Evolutionary conservation across 352 stramenopile species (phyloP).

Genomic region (Globisporangium viniferum): DNA sequence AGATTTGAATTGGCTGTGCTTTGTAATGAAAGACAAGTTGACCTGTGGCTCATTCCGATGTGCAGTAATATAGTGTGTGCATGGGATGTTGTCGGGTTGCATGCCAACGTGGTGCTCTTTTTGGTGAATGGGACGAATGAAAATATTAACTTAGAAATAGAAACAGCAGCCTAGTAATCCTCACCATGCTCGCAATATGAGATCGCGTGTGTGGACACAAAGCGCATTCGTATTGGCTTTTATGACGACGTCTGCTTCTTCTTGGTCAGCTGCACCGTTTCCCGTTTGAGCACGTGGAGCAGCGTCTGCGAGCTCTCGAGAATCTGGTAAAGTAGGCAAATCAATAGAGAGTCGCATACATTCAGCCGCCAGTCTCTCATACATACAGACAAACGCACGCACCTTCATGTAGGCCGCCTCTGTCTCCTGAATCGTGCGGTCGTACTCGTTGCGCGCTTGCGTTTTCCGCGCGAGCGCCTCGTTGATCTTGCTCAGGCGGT

Average conservation of each 20-base stretch:
- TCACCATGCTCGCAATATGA: neutral
- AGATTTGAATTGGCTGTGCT: neutral
- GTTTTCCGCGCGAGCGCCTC: constrained; percentile 88
- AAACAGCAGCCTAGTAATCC: constrained; percentile 1
- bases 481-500: constrained; percentile 91
- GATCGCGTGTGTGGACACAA: neutral
- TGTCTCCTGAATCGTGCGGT: constrained; percentile 93
- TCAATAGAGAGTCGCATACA: neutral
- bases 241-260: constrained; percentile 91
- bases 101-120: neutral
- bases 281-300: constrained; percentile 93
- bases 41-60: neutral
- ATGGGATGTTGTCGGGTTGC: neutral
- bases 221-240: neutral
- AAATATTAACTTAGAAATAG: constrained; percentile 9
- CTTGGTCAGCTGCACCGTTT: constrained; percentile 93
- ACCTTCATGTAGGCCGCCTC: constrained; percentile 94
- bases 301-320: constrained; percentile 93
- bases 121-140: neutral
- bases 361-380: neutral
- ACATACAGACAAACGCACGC: neutral
- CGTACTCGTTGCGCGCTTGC: constrained; percentile 91
- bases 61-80: neutral
- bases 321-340: constrained; percentile 44
- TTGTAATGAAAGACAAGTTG: neutral